These are phyloP conservation scores for Discostella stelligeroides DNA, from an alignment of 108 stramenopile species.

Conservation along the genomic window DNA sequence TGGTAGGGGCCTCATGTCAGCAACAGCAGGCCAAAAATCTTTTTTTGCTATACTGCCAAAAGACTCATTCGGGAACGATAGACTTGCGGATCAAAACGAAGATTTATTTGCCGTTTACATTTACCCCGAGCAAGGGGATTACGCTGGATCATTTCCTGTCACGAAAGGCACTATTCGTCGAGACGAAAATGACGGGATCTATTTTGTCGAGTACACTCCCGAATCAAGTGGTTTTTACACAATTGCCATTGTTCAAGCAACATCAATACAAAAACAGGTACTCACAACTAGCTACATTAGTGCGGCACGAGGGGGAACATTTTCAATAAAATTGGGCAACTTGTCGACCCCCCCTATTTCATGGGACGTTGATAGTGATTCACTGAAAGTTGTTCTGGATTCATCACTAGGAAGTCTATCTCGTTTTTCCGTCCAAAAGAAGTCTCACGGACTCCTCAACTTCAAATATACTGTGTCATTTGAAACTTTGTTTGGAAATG, in stretches of 20 bases:
- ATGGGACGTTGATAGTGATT: constrained; percentile 53
- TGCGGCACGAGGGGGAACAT: constrained; percentile 49
- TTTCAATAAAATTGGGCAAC: constrained; percentile 39
- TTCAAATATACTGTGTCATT: constrained; percentile 71
- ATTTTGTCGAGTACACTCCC: constrained; percentile 60
- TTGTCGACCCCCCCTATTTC: constrained; percentile 50
- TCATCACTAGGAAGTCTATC: constrained; percentile 33
- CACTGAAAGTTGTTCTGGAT: constrained; percentile 25
- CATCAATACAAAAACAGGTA: constrained; percentile 52
- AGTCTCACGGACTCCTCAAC: constrained; percentile 43
- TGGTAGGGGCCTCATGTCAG: constrained; percentile 63
- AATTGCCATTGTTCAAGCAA: constrained; percentile 56
- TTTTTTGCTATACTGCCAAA: constrained; percentile 70
- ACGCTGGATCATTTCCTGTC: constrained; percentile 28
- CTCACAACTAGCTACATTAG: constrained; percentile 48
- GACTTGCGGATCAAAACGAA: constrained; percentile 42
- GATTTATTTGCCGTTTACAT: constrained; percentile 52
- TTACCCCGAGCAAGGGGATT: constrained; percentile 40
- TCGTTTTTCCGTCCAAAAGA: constrained; percentile 26
- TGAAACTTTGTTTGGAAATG: constrained; percentile 66
- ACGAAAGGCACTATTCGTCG: constrained; percentile 36
- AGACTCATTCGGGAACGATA: constrained; percentile 73
- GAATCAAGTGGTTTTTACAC: constrained; percentile 58
- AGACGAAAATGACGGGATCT: constrained; percentile 48
- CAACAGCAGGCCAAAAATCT: constrained; percentile 58